phyloP scores from a whole-genome alignment of 495 filamentous ascomycete species.

The Penicillium daleae region DNA sequence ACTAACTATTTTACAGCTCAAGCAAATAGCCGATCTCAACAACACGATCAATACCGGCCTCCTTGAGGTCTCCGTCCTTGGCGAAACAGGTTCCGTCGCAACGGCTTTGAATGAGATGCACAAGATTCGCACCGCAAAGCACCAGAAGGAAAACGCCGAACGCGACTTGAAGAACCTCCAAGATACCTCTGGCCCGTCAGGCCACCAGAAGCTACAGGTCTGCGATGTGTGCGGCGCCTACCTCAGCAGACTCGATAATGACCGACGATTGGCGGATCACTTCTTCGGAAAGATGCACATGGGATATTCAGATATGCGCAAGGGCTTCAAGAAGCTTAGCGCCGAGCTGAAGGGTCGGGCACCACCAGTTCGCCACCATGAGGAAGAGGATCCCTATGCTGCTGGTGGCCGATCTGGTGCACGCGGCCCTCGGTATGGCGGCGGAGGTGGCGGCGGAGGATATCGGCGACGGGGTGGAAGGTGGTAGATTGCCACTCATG shows the following conservation, averaged over 20 bases:
- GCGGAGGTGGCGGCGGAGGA: conserved; percentile 42
- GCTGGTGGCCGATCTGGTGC: conserved; percentile 56
- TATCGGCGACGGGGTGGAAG: conserved; percentile 48
- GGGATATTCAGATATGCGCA: conserved; percentile 97
- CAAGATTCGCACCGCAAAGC: conserved; percentile 77
- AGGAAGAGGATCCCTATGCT: conserved; percentile 54
- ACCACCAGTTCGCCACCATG: conserved; percentile 59
- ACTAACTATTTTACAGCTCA: conserved; percentile 55
- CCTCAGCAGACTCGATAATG: conserved; percentile 87
- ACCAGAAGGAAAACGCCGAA: conserved; percentile 82
- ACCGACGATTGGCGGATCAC: conserved; percentile 90
- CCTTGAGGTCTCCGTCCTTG: conserved; percentile 83
- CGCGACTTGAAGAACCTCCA: conserved; percentile 87
- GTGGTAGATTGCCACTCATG: conserved; percentile 33
- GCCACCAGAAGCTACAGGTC: conserved; percentile 97
- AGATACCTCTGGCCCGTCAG: conserved; percentile 87
- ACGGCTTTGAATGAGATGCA: conserved; percentile 84
- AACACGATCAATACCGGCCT: conserved; percentile 81
- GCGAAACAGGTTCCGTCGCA: conserved; percentile 77
- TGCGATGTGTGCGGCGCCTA: conserved; percentile 98
- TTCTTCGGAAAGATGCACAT: conserved; percentile 99
- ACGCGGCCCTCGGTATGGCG: conserved; percentile 52
- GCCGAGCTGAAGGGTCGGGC: conserved; percentile 80
- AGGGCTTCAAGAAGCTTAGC: conserved; percentile 80
- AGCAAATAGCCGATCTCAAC: conserved; percentile 81